phyloP scores from a whole-genome alignment of 768 basidiomycete genomes.

The Suillus ampliporus region DNA sequence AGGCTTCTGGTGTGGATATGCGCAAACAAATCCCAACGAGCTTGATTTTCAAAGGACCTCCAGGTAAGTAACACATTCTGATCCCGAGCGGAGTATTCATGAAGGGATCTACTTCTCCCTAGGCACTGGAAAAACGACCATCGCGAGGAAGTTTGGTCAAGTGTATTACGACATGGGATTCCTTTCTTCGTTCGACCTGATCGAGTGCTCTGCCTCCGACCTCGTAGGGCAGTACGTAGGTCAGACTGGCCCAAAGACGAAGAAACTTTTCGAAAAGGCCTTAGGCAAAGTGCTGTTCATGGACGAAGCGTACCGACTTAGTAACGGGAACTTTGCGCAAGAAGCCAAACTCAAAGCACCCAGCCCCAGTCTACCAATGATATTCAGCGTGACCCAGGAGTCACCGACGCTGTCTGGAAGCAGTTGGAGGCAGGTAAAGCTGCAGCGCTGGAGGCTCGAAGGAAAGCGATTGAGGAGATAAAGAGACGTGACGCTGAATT shows the following conservation, averaged over 20 bases:
- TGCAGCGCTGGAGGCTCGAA: slow-evolving; percentile 27
- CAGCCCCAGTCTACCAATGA: background rate
- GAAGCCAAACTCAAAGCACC: slow-evolving; percentile 49
- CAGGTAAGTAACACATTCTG: slow-evolving; percentile 46
- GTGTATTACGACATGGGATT: slow-evolving; percentile 71
- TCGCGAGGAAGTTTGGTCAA: slow-evolving; percentile 64
- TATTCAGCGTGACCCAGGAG: slow-evolving; percentile 52
- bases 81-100: background rate
- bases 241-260: slow-evolving; percentile 73
- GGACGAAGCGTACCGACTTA: slow-evolving; percentile 72
- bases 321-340: slow-evolving; percentile 65
- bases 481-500: slow-evolving; percentile 23
- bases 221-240: slow-evolving; percentile 74
- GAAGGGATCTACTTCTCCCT: background rate
- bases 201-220: slow-evolving; percentile 73
- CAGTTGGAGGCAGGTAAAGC: slow-evolving; percentile 49
- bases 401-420: slow-evolving; percentile 56
- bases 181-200: slow-evolving; percentile 53
- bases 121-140: slow-evolving; percentile 72
- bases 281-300: slow-evolving; percentile 72
- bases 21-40: slow-evolving; percentile 62
- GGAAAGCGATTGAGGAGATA: slow-evolving; percentile 25
- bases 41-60: slow-evolving; percentile 77
- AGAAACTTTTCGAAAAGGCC: slow-evolving; percentile 63
- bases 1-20: slow-evolving; percentile 46